A percentile compares a stretch with the other conserved stretches of the same genome.
These are phyloP conservation scores for Gliomastix tumulicola DNA, from an alignment of 2,329 filamentous ascomycete species.

Conservation along the genomic window DNA sequence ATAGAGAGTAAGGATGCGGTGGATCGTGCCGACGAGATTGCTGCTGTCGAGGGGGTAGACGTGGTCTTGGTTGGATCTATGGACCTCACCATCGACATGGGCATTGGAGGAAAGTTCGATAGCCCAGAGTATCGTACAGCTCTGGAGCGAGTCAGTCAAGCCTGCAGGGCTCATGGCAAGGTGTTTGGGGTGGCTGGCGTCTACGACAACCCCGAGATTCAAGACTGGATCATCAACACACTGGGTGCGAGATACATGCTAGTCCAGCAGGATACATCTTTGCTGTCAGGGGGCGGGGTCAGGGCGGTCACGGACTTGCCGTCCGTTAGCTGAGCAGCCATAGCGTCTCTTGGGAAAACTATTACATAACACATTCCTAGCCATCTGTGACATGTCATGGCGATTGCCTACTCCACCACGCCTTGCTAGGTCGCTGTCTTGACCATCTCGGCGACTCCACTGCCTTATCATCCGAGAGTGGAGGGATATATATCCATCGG, in stretches of 20 bases:
- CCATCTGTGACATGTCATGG: too few relatives aligned
- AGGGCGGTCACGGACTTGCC: too few relatives aligned
- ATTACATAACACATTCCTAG: too few relatives aligned
- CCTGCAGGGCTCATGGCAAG: slow-evolving; percentile 10
- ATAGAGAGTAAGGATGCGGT: slow-evolving; percentile 15
- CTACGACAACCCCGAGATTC: slow-evolving; percentile 7
- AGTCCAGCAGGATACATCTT: background rate
- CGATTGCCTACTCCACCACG: too few relatives aligned
- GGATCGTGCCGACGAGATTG: slow-evolving; percentile 17
- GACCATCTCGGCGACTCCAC: too few relatives aligned
- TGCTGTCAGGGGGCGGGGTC: too few relatives aligned
- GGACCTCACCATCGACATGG: slow-evolving; percentile 18
- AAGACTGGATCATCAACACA: background rate
- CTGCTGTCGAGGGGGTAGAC: slow-evolving; percentile 18
- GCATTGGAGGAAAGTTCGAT: slow-evolving; percentile 13
- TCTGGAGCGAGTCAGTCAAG: slow-evolving; percentile 8
- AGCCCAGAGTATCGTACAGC: slow-evolving; percentile 7
- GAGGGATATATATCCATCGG: too few relatives aligned
- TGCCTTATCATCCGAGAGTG: too few relatives aligned
- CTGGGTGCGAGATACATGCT: background rate
- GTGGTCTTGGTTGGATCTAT: slow-evolving; percentile 21
- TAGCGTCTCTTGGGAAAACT: too few relatives aligned
- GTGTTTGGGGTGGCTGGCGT: slow-evolving; percentile 14
- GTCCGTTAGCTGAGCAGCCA: too few relatives aligned
- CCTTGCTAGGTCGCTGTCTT: too few relatives aligned